Base-by-base conservation (phyloP, 1,139 yeast genomes). In the Yamadazyma trypodendri region DNA sequence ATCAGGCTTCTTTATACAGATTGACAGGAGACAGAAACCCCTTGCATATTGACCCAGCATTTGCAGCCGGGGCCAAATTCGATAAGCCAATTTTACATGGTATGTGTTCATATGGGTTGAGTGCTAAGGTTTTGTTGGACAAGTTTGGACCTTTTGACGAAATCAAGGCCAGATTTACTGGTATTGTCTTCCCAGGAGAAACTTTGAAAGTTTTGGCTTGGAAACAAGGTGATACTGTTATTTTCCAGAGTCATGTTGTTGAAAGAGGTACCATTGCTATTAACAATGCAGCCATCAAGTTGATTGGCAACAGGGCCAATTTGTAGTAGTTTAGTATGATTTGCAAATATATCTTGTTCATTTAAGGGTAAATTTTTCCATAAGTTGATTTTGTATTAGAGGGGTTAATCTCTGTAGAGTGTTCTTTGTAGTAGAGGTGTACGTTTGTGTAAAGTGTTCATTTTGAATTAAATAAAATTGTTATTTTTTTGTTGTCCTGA, bases 181-280 rank as follows among this genome's bases (percentile, higher is more conserved):
- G 92, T 54, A 82, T 86, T 55, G 97, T 92, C 31, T 89, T 79
- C 79, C 97, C 97, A n/a, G 98, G 97, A 53, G 97, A 92, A 66
- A 84, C 88, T 23, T 74, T 92, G 60, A 76, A 75, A 55, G 80
- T 92, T 29, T 68, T 68, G 41, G 95, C 95, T 30, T 92, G 98
- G 98, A 86, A 82, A 63, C 72, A 80, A 44, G 70, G 72, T 41
- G 81, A 77, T 52, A 66, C 72, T 49, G 84, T 92, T 44, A 71
- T 80, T 45, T 92, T 90, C 81, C 95, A 85, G 65, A 80, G 95
- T 23, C 79, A 79, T 59, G 89, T 84, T 42, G 79, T 83, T 45
- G 95, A 86, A 55, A 83, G 96, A 63, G 76, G 80, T 52, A 72
- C 81, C 31, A 72, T 79, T 53, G 97, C 92, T 41, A 84, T 92